Evolutionary conservation across 75 land plant species (phyloP), one percentile per base, ranked within the genome.

Genomic region (Pinus tabuliformis): DNA sequence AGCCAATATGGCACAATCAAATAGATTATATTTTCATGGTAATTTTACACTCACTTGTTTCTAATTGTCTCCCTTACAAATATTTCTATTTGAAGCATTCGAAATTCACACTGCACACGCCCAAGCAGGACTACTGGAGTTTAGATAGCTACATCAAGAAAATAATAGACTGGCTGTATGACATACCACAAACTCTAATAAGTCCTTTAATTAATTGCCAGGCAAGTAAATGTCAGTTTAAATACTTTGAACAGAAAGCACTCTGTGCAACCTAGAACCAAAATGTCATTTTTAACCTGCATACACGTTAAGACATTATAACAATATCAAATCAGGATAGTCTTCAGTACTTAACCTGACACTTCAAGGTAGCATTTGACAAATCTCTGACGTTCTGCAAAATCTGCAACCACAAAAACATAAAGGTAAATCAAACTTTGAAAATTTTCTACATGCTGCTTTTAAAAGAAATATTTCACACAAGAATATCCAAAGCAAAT

Each of bases 341-440:
- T 64, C 62, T 59, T 74, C 6, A 60, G 24, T 49, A 73, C 62
- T 54, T 72, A 57, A 80, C 82, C 82, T 81, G 81, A 78, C 36
- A 33, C 83, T 71, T 81, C 57, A 74, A 81, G 56, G 57, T 81
- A 81, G 24, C 59, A 28, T 20, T 62, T 36, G 26, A 71, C 37
- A 59, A 78, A 81, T 49, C 74, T 21, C 28, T 54, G 18, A 18
- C 74, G 83, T 63, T 81, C 80, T 60, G 59, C 72, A 70, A 62
- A 49, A 59, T 71, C 83, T 81, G 82, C 56, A 52, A 68, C 72
- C 24, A 68, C 13, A 68, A 68, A 68, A 68, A 13, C 45, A 20
- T n/a, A 3, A 8, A 42, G 49, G 42, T 39, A 68, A 68, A 18
- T 39, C 22, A 42, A 14, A 42, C 13, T n/a, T 17, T 9, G 12